Conservation (phyloP, 164 flowering plant genomes). For the Stephania cephalantha region DNA sequence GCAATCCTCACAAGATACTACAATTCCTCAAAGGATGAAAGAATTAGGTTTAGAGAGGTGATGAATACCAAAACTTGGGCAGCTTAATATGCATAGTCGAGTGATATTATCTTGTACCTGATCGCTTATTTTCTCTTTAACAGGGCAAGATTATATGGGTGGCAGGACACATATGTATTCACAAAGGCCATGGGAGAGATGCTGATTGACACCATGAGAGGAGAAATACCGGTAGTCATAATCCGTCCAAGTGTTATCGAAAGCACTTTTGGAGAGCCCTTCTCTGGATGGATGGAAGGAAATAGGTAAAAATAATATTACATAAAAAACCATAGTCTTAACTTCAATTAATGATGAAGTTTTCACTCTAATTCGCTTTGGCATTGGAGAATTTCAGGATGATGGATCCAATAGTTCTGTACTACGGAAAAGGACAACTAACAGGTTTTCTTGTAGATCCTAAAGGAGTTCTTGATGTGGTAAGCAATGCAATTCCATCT, state of each 20-base stretch:
- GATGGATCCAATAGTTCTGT: conserved; percentile 88
- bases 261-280: conserved; percentile 76
- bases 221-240: conserved; percentile 70
- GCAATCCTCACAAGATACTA: conserved; percentile 24
- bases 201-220: conserved; percentile 72
- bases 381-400: conserved; percentile 38
- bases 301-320: conserved; percentile 38
- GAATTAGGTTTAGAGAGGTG: conserved; percentile 78
- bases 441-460: conserved; percentile 85
- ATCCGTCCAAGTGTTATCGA: conserved; percentile 87
- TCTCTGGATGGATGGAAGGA: conserved; percentile 99
- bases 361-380: background rate
- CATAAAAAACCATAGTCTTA: too few relatives aligned
- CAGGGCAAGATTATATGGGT: conserved; percentile 84
- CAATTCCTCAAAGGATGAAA: conserved; percentile 55
- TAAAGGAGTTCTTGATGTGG: conserved; percentile 80
- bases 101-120: background rate
- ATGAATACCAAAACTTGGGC: background rate
- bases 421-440: conserved; percentile 90
- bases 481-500: conserved; percentile 23
- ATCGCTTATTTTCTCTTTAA: background rate
- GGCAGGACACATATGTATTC: conserved; percentile 95
- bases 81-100: background rate
- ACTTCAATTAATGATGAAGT: background rate
- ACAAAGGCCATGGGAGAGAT: conserved; percentile 98